phyloP scores from a whole-genome alignment of 2,329 filamentous ascomycete species.

The Ophiostoma montium region DNA sequence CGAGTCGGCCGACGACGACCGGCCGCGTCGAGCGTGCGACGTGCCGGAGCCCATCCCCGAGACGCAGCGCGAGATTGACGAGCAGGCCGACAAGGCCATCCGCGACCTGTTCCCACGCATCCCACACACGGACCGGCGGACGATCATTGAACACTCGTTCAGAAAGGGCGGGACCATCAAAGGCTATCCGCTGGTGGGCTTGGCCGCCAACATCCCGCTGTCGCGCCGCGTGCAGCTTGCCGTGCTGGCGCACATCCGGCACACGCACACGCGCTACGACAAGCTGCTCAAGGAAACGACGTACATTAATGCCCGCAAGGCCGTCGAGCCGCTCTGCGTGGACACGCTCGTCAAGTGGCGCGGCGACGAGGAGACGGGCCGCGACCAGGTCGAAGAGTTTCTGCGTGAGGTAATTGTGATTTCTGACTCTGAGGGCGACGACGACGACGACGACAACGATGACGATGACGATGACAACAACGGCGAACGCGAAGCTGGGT shows the following conservation, averaged over 20 bases:
- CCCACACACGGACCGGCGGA: constrained; percentile 47
- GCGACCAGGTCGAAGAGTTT: constrained; percentile 53
- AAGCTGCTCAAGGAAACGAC: constrained; percentile 41
- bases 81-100: constrained; percentile 46
- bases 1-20: constrained; percentile 12
- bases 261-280: constrained; percentile 54
- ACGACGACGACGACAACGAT: constrained; percentile 27
- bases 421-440: constrained; percentile 41
- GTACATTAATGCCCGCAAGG: constrained; percentile 46
- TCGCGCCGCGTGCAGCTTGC: constrained; percentile 50
- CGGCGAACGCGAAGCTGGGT: too few species aligned
- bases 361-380: constrained; percentile 54
- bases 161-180: constrained; percentile 39
- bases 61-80: constrained; percentile 44
- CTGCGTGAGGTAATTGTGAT: constrained; percentile 53
- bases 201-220: constrained; percentile 40
- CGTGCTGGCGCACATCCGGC: constrained; percentile 51
- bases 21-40: constrained; percentile 12
- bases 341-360: constrained; percentile 58
- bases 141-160: constrained; percentile 49
- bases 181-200: constrained; percentile 42
- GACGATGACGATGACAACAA: constrained; percentile 27
- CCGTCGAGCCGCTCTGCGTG: constrained; percentile 45
- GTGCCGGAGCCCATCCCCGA: constrained; percentile 45
- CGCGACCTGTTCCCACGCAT: constrained; percentile 52